phyloP scores from a whole-genome alignment of 768 basidiomycete species.

The Lactarius tabidus region DNA sequence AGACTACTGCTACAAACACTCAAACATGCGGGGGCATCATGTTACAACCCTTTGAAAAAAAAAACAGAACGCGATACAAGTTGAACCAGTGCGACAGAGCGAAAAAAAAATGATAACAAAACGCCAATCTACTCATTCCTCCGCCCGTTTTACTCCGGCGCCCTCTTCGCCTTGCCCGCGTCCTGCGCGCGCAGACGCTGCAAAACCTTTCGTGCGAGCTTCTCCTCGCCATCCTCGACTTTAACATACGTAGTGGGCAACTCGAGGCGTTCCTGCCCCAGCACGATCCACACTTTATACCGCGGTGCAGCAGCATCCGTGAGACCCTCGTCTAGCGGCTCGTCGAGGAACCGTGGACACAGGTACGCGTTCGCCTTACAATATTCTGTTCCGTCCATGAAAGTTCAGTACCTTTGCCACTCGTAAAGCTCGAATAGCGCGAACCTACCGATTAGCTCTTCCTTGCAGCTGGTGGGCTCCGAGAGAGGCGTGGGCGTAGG shows the following conservation, averaged over 20 bases:
- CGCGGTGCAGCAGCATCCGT: neutral
- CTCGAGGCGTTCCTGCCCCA: constrained; percentile 26
- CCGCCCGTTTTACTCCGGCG: neutral
- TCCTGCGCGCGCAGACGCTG: constrained; percentile 20
- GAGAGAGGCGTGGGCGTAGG: too few species aligned
- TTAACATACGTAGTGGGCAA: constrained; percentile 18
- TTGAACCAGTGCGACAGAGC: neutral
- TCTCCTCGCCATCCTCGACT: constrained; percentile 26
- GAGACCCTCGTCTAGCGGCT: neutral
- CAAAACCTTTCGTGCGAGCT: constrained; percentile 26
- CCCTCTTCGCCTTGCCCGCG: neutral
- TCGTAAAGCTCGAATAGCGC: too few species aligned
- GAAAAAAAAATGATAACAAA: neutral
- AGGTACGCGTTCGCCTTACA: constrained; percentile 1
- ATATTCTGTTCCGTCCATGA: constrained; percentile 4
- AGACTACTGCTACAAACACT: too few species aligned
- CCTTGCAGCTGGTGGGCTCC: neutral
- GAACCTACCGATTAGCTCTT: constrained; percentile 13
- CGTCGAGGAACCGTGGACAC: constrained; percentile 8
- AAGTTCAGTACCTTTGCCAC: too few species aligned
- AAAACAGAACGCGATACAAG: neutral
- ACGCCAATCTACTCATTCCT: neutral
- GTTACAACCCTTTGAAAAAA: too few species aligned
- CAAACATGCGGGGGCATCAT: too few species aligned
- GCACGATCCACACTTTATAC: constrained; percentile 27